Base-by-base conservation (phyloP, 2,329 filamentous ascomycete species). In the Boeremia exigua region DNA sequence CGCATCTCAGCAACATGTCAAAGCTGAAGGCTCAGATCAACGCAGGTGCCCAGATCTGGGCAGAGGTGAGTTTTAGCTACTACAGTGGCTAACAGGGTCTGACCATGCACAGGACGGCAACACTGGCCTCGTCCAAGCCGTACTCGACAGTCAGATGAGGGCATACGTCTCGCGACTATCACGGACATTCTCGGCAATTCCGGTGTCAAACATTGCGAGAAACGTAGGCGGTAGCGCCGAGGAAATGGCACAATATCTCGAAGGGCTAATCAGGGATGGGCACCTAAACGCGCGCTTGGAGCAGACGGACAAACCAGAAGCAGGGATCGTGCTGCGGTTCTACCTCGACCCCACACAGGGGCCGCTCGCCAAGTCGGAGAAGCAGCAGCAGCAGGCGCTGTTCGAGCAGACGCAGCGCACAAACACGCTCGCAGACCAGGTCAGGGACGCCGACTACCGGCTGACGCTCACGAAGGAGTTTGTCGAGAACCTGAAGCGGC, bases 101-200 rank as follows among this genome's bases (percentile, higher is more conserved):
- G 46, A 73, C 59, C 44, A 45, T 33, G 23, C 39, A 14, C 58
- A 84, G 63, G 92, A 98, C 65, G 85, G 85, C 42, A 98, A 96
- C 67, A 74, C 78, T 4, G 85, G 87, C 3, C 83, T 98, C 12
- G 81, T 96, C 11, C 77, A 80, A 4, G 86, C 91, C 71, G 87
- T 94, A 10, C 73, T 89, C 34, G 79, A 83, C 17, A 86, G 89
- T 9, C 91, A 93, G 70, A 86, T 90, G 63, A 86, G 87, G 65
- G 92, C 89, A 79, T 87, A 90, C 56, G 85, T 98, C 54, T 80
- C 88, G 30, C 86, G 86, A 56, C 81, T 98, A 25, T 86, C 88
- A 39, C 83, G 85, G 48, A 87, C 91, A 3, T 97, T 94, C 69
- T 82, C 83, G 29, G 84, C 86, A 6, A 78, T 88, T 30, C 82